These are phyloP conservation scores for Selaginella moellendorffii DNA, from an alignment of 75 land plant species.

Conservation along the genomic window DNA sequence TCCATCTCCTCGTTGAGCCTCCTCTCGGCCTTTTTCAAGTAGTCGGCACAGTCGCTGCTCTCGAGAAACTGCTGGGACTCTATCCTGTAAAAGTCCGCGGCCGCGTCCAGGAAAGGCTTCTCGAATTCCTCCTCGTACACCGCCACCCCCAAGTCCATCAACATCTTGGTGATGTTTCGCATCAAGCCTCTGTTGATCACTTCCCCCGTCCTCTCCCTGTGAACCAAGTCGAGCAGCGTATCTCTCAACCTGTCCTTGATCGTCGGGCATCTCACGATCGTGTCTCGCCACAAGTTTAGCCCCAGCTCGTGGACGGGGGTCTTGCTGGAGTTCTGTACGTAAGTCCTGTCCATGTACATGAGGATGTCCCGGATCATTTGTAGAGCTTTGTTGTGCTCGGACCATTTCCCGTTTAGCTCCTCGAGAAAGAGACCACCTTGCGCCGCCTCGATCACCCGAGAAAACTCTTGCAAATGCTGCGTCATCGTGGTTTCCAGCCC, in stretches of 20 bases:
- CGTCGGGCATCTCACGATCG: slow-evolving; percentile 53
- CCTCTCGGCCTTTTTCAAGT: slow-evolving; percentile 81
- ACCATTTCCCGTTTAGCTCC: slow-evolving; percentile 83
- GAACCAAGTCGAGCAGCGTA: slow-evolving; percentile 83
- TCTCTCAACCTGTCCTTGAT: slow-evolving; percentile 50
- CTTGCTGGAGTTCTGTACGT: slow-evolving; percentile 48
- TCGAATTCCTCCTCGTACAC: slow-evolving; percentile 96
- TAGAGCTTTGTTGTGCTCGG: slow-evolving; percentile 86
- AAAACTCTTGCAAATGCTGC: slow-evolving; percentile 62
- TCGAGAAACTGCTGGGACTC: slow-evolving; percentile 93
- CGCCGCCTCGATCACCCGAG: slow-evolving; percentile 64
- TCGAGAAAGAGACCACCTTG: slow-evolving; percentile 88
- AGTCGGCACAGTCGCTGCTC: slow-evolving; percentile 92
- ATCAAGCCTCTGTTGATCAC: slow-evolving; percentile 85
- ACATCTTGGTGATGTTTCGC: slow-evolving; percentile 87
- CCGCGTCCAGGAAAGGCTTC: slow-evolving; percentile 72
- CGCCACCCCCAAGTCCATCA: slow-evolving; percentile 64
- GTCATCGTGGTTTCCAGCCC: slow-evolving; percentile 86
- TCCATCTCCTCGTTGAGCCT: slow-evolving; percentile 93
- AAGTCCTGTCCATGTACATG: slow-evolving; percentile 99
- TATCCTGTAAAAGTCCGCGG: slow-evolving; percentile 64
- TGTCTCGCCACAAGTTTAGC: slow-evolving; percentile 84
- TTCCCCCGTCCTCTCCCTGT: slow-evolving; percentile 67
- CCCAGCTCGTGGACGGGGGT: slow-evolving; percentile 97
- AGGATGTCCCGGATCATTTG: slow-evolving; percentile 98